Conservation (phyloP, 2,329 filamentous ascomycete genomes). For the Cylindrodendrum hubeiense region DNA sequence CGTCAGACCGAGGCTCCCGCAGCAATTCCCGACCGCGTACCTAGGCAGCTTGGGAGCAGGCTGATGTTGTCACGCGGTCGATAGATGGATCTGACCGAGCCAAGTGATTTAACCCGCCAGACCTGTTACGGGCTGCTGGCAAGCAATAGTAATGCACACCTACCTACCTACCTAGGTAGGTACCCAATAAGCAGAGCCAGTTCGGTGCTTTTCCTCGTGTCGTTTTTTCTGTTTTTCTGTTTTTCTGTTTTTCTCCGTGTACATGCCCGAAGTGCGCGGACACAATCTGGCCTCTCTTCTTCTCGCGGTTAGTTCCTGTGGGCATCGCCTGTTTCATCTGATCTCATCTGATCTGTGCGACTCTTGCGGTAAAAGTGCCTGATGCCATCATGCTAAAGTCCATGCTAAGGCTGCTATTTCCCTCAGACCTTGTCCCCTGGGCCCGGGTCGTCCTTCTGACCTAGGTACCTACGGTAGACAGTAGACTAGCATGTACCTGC, state of each 20-base stretch:
- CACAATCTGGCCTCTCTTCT: neutral
- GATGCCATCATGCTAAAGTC: neutral
- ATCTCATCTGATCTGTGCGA: constrained; percentile 38
- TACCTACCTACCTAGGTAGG: too few species aligned
- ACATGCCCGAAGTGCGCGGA: constrained; percentile 3
- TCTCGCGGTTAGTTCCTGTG: constrained; percentile 4
- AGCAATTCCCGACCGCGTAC: neutral
- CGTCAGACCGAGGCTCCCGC: constrained; percentile 29
- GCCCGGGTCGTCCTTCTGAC: neutral
- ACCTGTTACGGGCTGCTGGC: too few species aligned
- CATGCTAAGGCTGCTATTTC: constrained; percentile 1
- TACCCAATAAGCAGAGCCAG: neutral
- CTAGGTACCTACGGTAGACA: neutral
- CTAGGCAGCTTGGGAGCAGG: constrained; percentile 8
- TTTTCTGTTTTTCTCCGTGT: constrained; percentile 9
- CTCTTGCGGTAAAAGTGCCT: neutral
- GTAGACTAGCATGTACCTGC: constrained; percentile 13
- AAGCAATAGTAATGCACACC: too few species aligned
- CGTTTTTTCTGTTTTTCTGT: constrained; percentile 7
- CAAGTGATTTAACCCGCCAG: constrained; percentile 12
- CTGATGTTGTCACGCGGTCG: constrained; percentile 20
- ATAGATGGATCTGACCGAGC: constrained; percentile 22
- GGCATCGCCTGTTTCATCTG: constrained; percentile 32
- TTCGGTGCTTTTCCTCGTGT: constrained; percentile 7
- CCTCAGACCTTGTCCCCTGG: neutral